These are phyloP conservation scores for Colletotrichum lindemuthianum DNA, from an alignment of 2,329 filamentous ascomycete genomes.

Conservation along the genomic window DNA sequence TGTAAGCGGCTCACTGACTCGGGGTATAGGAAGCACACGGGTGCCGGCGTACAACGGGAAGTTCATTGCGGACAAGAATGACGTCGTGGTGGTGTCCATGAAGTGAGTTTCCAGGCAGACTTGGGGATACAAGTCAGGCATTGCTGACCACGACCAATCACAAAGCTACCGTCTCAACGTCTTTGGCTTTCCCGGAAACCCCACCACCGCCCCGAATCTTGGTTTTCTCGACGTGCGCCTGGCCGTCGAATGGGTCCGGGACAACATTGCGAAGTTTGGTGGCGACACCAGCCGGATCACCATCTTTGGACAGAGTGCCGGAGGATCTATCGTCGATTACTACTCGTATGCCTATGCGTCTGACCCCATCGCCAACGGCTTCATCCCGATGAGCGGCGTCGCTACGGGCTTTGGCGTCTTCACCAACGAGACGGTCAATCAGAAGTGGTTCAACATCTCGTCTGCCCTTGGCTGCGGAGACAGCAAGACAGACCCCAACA, in stretches of 20 bases:
- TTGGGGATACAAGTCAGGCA: not conserved
- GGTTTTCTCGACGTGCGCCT: conserved; percentile 38
- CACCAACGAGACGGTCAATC: conserved; percentile 28
- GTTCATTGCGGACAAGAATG: conserved; percentile 53
- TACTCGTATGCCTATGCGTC: conserved; percentile 59
- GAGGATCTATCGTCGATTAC: conserved; percentile 51
- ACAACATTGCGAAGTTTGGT: conserved; percentile 37
- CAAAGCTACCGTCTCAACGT: conserved; percentile 52
- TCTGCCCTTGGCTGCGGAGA: conserved; percentile 42
- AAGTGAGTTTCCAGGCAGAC: conserved; percentile 42
- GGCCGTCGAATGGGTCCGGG: conserved; percentile 38
- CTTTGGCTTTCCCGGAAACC: conserved; percentile 51
- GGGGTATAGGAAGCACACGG: conserved; percentile 20
- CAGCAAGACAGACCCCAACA: conserved; percentile 34
- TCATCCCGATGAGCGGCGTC: conserved; percentile 56
- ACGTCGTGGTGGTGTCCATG: conserved; percentile 57
- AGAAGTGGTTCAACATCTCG: conserved; percentile 37
- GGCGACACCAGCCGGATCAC: conserved; percentile 40
- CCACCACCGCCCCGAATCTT: conserved; percentile 31
- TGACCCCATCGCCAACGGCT: conserved; percentile 58
- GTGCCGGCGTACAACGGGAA: conserved; percentile 46
- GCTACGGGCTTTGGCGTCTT: conserved; percentile 41
- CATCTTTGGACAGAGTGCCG: conserved; percentile 43
- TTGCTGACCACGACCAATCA: conserved; percentile 20
- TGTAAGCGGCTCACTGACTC: conserved; percentile 15